A percentile compares a stretch with the other conserved stretches of the same genome.
phyloP scores from a whole-genome alignment of 345 rosid genomes.

The Cochlearia excelsa region DNA sequence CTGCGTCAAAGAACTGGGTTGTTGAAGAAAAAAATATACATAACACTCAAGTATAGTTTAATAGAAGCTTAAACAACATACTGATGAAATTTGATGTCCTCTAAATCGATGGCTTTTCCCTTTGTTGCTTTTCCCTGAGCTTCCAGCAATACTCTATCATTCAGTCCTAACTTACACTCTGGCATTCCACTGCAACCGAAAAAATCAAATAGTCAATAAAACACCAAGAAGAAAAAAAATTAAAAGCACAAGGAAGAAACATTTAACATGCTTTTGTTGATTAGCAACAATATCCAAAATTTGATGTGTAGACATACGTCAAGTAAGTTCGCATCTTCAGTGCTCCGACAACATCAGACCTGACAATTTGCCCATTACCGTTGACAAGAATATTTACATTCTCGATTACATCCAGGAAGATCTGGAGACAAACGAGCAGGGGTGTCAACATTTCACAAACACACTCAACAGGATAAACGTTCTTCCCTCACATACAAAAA shows the following conservation, averaged over 20 bases:
- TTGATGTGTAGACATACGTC: slow-evolving; percentile 48
- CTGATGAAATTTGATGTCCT: slow-evolving; percentile 98
- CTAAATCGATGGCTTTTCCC: slow-evolving; percentile 95
- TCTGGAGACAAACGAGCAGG: slow-evolving; percentile 45
- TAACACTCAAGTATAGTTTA: neutral
- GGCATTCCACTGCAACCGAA: slow-evolving; percentile 80
- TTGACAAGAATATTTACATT: slow-evolving; percentile 94
- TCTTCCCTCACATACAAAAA: neutral
- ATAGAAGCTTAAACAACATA: slow-evolving; percentile 30
- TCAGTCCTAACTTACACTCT: slow-evolving; percentile 95
- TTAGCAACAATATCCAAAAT: neutral
- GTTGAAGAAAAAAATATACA: neutral
- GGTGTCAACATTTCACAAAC: slow-evolving; percentile 7
- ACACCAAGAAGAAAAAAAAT: slow-evolving; percentile 2
- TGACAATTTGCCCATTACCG: slow-evolving; percentile 88
- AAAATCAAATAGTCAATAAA: slow-evolving; percentile 8
- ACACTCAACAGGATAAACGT: slow-evolving; percentile 11
- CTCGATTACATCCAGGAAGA: slow-evolving; percentile 93
- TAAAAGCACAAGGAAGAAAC: neutral
- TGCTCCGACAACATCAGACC: slow-evolving; percentile 97
- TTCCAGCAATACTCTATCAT: slow-evolving; percentile 90
- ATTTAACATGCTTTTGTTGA: slow-evolving; percentile 2
- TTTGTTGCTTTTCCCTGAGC: slow-evolving; percentile 93
- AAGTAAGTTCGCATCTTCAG: slow-evolving; percentile 95
- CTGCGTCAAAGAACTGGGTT: slow-evolving; percentile 35